Base-by-base conservation (phyloP, 192 early-diverging fungal species). In the Pilaira anomala region DNA sequence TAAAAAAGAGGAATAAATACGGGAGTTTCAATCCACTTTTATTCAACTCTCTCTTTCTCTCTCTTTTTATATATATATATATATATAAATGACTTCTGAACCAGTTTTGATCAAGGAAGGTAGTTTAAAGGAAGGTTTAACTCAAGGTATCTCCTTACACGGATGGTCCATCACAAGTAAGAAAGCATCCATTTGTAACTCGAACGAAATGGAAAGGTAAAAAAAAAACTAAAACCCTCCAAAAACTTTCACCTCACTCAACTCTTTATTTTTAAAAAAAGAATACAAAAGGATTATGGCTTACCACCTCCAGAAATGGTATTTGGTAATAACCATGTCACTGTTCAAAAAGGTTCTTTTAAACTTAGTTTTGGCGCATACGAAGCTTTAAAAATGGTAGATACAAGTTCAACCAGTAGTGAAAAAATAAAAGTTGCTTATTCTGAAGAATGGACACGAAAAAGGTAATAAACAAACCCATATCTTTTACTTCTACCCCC, bases 221-320 rank as follows among this genome's bases (percentile, higher is more conserved):
- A 22, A 39, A 19, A 21, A 39, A 41, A 59, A 19, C 52, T 19
- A 18, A 1, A 46, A n/a, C n/a, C 6, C 12, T 39, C 18, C 55
- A 53, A 13, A 53, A 42, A 39, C 24, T 18, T 22, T 8, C 19
- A n/a, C n/a, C 22, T 6, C 21, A 8, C 2, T 19, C 24, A 21
- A 28, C 54, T 46, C 42, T 18, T 46, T 46, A 8, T 46, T 16
- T 48, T 16, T 36, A 4, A 30, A 8, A 24, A 53, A 22, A 85
- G 83, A 19, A 69, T 76, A 9, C 72, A 83, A 36, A 69, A 79
- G 40, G 74, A 83, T 22, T 67, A 87, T 51, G 80, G 80, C 6
- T 83, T 96, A 48, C 90, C 89, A 33, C 81, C 89, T 14, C 96
- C 96, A 28, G 96, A 98, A 77, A 98, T 98, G 96, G 89, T 95